phyloP scores from a whole-genome alignment of 2,329 filamentous ascomycete species.

The Tympanopsis confertula region DNA sequence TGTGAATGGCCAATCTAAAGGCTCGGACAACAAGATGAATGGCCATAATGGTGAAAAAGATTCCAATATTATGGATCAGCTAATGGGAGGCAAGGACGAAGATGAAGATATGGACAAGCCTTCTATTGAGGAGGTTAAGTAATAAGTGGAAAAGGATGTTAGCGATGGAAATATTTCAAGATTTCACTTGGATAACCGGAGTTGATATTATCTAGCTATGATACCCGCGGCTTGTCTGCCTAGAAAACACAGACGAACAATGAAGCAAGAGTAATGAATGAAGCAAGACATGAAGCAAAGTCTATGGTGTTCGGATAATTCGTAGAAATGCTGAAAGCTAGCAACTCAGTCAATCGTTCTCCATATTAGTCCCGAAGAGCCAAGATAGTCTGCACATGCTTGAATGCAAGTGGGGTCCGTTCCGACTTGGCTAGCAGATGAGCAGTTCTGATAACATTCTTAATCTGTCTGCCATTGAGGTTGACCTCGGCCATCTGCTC shows the following conservation, averaged over 20 bases:
- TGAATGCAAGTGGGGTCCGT: background rate
- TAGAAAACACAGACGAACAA: too few species aligned
- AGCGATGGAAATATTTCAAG: too few species aligned
- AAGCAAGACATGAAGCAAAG: too few species aligned
- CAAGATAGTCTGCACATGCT: background rate
- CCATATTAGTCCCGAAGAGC: background rate
- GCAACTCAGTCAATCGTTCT: too few species aligned
- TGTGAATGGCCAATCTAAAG: background rate
- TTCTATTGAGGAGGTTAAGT: background rate
- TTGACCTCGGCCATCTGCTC: constrained; percentile 8
- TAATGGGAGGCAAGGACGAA: background rate
- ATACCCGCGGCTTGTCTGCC: too few species aligned
- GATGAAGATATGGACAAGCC: background rate
- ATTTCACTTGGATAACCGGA: too few species aligned
- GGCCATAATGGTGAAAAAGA: background rate
- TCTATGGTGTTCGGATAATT: too few species aligned
- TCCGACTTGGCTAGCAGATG: constrained; percentile 1
- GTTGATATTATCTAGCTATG: too few species aligned
- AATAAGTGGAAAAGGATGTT: too few species aligned
- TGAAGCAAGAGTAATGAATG: too few species aligned
- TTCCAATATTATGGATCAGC: background rate
- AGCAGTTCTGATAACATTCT: constrained; percentile 16
- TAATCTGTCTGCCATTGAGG: constrained; percentile 19
- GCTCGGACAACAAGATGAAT: background rate
- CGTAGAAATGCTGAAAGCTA: too few species aligned